phyloP scores from a whole-genome alignment of 768 basidiomycete genomes.

The Tricholomella constricta region DNA sequence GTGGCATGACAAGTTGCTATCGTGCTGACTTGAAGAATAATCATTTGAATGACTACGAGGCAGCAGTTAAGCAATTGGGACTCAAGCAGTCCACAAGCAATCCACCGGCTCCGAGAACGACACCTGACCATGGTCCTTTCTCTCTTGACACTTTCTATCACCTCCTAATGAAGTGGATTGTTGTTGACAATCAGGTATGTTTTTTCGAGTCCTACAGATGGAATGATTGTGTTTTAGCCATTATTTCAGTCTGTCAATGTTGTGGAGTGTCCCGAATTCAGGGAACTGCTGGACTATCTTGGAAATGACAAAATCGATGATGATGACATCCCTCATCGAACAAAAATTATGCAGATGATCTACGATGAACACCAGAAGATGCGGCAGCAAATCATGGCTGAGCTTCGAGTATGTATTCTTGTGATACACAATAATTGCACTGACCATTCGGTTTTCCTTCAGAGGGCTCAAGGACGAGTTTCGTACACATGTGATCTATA shows the following conservation, averaged over 20 bases:
- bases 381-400: constrained; percentile 18
- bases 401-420: constrained; percentile 24
- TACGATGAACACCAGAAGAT: constrained; percentile 23
- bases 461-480: constrained; percentile 30
- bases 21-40: background rate
- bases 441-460: background rate
- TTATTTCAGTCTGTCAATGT: constrained; percentile 37
- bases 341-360: constrained; percentile 29
- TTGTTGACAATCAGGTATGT: constrained; percentile 35
- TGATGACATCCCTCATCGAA: constrained; percentile 36
- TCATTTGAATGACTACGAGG: background rate
- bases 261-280: constrained; percentile 35
- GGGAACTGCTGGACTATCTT: constrained; percentile 31
- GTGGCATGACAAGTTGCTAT: constrained; percentile 6
- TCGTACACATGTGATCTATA: constrained; percentile 38
- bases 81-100: background rate
- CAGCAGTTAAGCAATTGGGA: background rate
- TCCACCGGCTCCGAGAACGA: too few species aligned
- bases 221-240: background rate
- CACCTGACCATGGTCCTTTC: constrained; percentile 10
- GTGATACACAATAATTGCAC: background rate
- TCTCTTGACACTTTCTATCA: constrained; percentile 22
- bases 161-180: constrained; percentile 24
- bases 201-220: background rate
- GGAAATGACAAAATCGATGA: constrained; percentile 23